These are phyloP conservation scores for Sugiyamaella castrensis DNA, from an alignment of 1,139 yeast species.

Conservation along the genomic window DNA sequence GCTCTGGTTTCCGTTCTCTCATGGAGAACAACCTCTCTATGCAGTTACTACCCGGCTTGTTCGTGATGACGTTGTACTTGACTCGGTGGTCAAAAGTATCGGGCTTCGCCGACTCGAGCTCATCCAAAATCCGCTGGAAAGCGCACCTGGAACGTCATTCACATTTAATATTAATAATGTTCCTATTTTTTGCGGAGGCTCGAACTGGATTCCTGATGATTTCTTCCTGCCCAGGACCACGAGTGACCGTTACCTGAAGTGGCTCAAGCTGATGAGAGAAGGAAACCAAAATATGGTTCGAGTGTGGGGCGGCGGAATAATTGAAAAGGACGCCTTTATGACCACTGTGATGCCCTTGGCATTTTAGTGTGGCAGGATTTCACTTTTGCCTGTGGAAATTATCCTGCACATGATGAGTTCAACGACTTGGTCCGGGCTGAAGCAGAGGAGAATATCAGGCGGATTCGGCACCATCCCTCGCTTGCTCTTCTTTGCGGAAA, in stretches of 20 bases:
- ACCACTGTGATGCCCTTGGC: constrained; percentile 45
- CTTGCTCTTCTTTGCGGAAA: constrained; percentile 45
- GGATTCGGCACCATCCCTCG: constrained; percentile 33
- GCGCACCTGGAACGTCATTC: constrained; percentile 41
- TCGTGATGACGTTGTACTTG: constrained; percentile 3
- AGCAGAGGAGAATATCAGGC: constrained; percentile 14
- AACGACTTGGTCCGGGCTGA: background rate
- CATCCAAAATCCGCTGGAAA: constrained; percentile 38
- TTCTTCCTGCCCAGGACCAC: constrained; percentile 39
- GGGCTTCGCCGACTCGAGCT: constrained; percentile 44
- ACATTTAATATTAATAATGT: constrained; percentile 43
- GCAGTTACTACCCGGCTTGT: constrained; percentile 31
- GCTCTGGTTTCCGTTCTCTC: constrained; percentile 42
- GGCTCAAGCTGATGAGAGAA: constrained; percentile 37
- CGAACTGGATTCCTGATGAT: constrained; percentile 51
- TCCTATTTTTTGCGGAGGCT: constrained; percentile 43
- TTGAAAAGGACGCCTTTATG: constrained; percentile 43
- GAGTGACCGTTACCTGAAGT: constrained; percentile 37
- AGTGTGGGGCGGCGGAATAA: constrained; percentile 51
- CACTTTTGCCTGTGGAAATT: constrained; percentile 52
- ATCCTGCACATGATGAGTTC: constrained; percentile 39
- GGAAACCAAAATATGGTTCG: constrained; percentile 48
- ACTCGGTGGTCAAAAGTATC: background rate
- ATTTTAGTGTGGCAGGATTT: constrained; percentile 51
- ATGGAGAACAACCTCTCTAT: constrained; percentile 42